Evolutionary conservation across 331 rosid species (phyloP).

Genomic region (Saraca asoca): DNA sequence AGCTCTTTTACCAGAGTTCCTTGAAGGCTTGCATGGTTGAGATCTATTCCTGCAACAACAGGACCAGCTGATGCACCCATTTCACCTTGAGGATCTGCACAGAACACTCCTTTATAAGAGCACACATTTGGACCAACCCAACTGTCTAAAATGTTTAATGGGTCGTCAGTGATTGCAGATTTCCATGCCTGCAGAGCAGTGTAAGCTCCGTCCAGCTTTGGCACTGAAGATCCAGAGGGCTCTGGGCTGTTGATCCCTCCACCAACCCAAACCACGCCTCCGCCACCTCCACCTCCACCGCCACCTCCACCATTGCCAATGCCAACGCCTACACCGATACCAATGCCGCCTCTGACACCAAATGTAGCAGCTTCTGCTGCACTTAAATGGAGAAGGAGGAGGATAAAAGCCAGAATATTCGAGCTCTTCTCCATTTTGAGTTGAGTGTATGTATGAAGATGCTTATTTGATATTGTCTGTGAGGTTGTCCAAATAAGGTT

Average conservation of each 20-base stretch:
- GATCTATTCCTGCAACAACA: slow-evolving; percentile 78
- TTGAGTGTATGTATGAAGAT: slow-evolving; percentile 22
- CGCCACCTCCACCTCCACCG: slow-evolving; percentile 31
- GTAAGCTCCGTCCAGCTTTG: slow-evolving; percentile 61
- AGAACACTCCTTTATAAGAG: slow-evolving; percentile 86
- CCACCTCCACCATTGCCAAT: slow-evolving; percentile 45
- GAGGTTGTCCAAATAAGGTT: slow-evolving; percentile 50
- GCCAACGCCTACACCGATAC: slow-evolving; percentile 51
- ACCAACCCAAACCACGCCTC: slow-evolving; percentile 73
- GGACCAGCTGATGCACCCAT: slow-evolving; percentile 38
- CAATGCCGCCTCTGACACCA: slow-evolving; percentile 48
- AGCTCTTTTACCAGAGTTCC: slow-evolving; percentile 80
- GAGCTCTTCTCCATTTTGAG: slow-evolving; percentile 60
- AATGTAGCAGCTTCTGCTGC: slow-evolving; percentile 44
- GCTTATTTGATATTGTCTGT: slow-evolving; percentile 35
- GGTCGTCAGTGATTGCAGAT: slow-evolving; percentile 84
- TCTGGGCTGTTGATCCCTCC: slow-evolving; percentile 58
- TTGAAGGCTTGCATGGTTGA: slow-evolving; percentile 82
- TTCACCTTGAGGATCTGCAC: slow-evolving; percentile 51
- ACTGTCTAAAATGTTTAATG: slow-evolving; percentile 51
- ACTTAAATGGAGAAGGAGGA: slow-evolving; percentile 39
- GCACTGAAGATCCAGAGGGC: slow-evolving; percentile 50
- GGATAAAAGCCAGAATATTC: slow-evolving; percentile 41
- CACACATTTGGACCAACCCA: slow-evolving; percentile 89
- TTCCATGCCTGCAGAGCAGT: slow-evolving; percentile 88